A percentile compares a stretch with the other conserved stretches of the same genome.
Conservation (phyloP, 164 flowering plant species). For the Sedum album region DNA sequence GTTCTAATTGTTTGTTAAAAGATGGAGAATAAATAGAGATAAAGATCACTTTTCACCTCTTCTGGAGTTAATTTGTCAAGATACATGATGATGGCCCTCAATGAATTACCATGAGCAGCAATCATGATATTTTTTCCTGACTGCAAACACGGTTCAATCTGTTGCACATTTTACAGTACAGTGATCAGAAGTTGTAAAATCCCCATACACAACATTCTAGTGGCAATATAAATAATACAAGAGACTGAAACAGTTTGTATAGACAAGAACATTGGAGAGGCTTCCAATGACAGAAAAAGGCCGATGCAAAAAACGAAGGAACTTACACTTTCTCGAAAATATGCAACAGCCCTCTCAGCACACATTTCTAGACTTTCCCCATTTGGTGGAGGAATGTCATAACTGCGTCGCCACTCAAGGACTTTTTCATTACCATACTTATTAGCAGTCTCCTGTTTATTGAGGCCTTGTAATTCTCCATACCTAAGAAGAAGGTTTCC, state of each 20-base stretch:
- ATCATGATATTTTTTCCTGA: too few species aligned
- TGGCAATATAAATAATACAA: background rate
- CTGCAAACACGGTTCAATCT: slow-evolving; percentile 81
- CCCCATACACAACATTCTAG: background rate
- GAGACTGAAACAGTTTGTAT: too few species aligned
- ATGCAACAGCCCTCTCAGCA: too few species aligned
- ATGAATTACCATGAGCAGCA: too few species aligned
- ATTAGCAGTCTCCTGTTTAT: slow-evolving; percentile 97
- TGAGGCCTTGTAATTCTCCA: too few species aligned
- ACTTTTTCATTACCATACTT: slow-evolving; percentile 88
- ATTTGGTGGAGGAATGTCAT: too few species aligned
- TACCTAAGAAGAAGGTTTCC: slow-evolving; percentile 83
- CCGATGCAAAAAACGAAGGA: background rate
- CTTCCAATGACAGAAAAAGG: background rate
- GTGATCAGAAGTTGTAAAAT: slow-evolving; percentile 15
- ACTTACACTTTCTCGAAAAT: slow-evolving; percentile 70
- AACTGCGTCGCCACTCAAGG: slow-evolving; percentile 96
- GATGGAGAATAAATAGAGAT: too few species aligned
- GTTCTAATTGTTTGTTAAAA: too few species aligned
- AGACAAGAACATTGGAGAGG: too few species aligned
- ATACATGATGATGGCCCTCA: slow-evolving; percentile 97
- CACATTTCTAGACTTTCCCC: too few species aligned
- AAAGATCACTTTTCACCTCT: too few species aligned
- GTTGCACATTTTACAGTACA: slow-evolving; percentile 19
- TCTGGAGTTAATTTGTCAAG: too few species aligned